Evolutionary conservation across 2,329 filamentous ascomycete species (phyloP).

Genomic region (Trichoderma cornu-damae): DNA sequence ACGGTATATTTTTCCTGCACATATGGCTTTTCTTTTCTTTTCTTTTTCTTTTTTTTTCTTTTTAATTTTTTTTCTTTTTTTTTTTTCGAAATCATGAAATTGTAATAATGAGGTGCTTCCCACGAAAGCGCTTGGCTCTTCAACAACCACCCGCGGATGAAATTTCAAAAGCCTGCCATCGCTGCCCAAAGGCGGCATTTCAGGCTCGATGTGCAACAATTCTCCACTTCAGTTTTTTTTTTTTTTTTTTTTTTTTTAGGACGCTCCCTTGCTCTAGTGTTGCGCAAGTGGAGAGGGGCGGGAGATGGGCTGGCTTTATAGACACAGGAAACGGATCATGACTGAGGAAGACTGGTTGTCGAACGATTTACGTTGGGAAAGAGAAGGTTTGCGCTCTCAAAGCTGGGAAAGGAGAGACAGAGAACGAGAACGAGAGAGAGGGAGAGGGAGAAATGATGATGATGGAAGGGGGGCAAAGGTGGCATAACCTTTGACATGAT

Average conservation of each 20-base stretch:
- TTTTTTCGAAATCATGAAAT: constrained; percentile 10
- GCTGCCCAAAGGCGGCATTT: constrained; percentile 12
- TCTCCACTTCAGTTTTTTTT: constrained; percentile 24
- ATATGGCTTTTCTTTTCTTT: not conserved
- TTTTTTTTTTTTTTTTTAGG: not conserved
- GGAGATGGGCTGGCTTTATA: constrained; percentile 9
- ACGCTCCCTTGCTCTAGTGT: constrained; percentile 8
- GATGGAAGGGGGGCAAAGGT: not conserved
- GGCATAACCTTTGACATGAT: not conserved
- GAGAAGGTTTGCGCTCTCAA: not conserved
- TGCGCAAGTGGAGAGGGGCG: constrained; percentile 1
- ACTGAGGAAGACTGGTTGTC: not conserved
- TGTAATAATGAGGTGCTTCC: constrained; percentile 11
- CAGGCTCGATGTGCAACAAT: constrained; percentile 24
- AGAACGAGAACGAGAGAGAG: not conserved
- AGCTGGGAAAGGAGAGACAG: constrained; percentile 2
- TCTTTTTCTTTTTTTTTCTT: not conserved
- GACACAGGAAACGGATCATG: constrained; percentile 4
- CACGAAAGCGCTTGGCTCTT: constrained; percentile 20
- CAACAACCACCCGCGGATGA: constrained; percentile 26
- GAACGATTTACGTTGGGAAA: constrained; percentile 18
- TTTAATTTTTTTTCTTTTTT: constrained; percentile 5
- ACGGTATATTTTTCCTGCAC: constrained; percentile 14
- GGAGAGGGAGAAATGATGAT: no score
- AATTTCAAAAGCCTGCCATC: not conserved